These are phyloP conservation scores for Talaromyces sp. DNA, from an alignment of 2,329 filamentous ascomycete species.

Conservation along the genomic window DNA sequence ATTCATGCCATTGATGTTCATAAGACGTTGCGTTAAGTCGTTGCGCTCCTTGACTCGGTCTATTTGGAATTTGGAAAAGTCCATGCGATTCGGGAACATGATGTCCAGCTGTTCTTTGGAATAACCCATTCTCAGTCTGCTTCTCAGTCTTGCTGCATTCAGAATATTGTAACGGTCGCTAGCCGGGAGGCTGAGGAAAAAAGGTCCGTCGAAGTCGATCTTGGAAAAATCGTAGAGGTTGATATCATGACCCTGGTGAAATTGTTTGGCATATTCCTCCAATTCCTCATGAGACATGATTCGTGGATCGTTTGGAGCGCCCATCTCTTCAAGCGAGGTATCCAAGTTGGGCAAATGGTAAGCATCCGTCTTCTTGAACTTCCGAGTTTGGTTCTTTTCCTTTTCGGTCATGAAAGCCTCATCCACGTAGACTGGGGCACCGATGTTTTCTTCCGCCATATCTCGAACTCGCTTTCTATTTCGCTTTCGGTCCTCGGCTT, in stretches of 20 bases:
- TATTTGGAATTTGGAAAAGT: conserved; percentile 94
- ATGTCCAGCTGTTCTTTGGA: conserved; percentile 93
- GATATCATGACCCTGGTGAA: conserved; percentile 89
- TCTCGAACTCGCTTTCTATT: conserved; percentile 50
- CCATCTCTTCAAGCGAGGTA: conserved; percentile 78
- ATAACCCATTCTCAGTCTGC: conserved; percentile 88
- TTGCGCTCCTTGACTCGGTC: conserved; percentile 92
- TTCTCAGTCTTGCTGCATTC: conserved; percentile 87
- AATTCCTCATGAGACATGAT: conserved; percentile 96
- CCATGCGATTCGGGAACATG: conserved; percentile 98
- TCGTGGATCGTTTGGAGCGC: conserved; percentile 84
- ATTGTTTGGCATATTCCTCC: conserved; percentile 90
- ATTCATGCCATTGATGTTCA: conserved; percentile 91
- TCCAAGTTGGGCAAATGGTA: conserved; percentile 92
- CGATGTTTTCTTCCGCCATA: conserved; percentile 68
- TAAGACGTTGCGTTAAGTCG: conserved; percentile 88
- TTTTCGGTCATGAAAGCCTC: conserved; percentile 79
- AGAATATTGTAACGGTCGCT: conserved; percentile 96
- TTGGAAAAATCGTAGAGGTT: conserved; percentile 93
- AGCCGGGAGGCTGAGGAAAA: conserved; percentile 87
- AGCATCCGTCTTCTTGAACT: conserved; percentile 88
- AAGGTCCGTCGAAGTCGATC: conserved; percentile 95
- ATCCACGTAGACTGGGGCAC: conserved; percentile 84
- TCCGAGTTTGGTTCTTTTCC: conserved; percentile 72
- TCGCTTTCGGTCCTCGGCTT: conserved; percentile 65